Conservation (phyloP, 176 grass and related monocot genomes). For the Carex kokanica region DNA sequence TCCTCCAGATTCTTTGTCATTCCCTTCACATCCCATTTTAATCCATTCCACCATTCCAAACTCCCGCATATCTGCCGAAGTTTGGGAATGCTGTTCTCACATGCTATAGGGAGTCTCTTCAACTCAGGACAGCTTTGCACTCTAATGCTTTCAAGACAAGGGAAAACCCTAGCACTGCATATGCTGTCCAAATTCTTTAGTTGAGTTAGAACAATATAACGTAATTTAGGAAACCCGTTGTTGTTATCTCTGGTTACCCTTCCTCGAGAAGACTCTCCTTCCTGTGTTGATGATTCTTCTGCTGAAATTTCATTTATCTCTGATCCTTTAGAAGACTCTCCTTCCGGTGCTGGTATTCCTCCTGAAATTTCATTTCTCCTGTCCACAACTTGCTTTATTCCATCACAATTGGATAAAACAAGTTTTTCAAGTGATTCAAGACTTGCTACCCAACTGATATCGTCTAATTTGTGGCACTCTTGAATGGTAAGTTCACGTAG, state of each 20-base stretch:
- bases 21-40: conserved; percentile 42
- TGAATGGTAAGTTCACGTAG: conserved; percentile 57
- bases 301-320: too few relatives aligned
- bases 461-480: conserved; percentile 40
- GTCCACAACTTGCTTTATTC: conserved; percentile 45
- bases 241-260: neutral
- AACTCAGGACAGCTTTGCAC: conserved; percentile 60
- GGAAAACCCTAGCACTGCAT: conserved; percentile 42
- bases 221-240: conserved; percentile 42
- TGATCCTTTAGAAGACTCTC: too few relatives aligned
- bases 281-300: too few relatives aligned
- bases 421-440: conserved; percentile 65
- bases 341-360: too few relatives aligned
- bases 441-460: conserved; percentile 55
- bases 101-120: conserved; percentile 36
- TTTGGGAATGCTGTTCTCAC: conserved; percentile 26
- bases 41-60: conserved; percentile 52
- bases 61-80: conserved; percentile 64
- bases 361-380: neutral
- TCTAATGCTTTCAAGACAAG: conserved; percentile 56
- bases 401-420: conserved; percentile 52
- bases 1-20: conserved; percentile 13
- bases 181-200: conserved; percentile 44
- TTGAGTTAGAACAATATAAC: conserved; percentile 43
- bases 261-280: neutral